A percentile compares a stretch with the other conserved stretches of the same genome.
These are phyloP conservation scores for Dipodascopsis uninucleata DNA, from an alignment of 805 yeast species.

Conservation along the genomic window DNA sequence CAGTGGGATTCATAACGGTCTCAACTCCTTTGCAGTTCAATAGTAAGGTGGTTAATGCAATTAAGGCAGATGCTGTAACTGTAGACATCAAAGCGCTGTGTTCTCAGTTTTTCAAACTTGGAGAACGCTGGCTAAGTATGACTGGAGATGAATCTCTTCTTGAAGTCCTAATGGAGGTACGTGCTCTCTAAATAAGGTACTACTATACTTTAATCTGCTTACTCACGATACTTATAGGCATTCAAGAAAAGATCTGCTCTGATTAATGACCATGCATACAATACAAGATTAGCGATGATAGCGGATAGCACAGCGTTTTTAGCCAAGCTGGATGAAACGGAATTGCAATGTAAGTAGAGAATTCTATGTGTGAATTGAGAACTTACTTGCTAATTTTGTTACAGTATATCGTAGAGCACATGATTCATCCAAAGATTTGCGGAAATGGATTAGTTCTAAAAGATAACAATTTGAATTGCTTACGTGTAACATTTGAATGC, in stretches of 20 bases:
- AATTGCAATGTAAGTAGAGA: conserved; percentile 43
- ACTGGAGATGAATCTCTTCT: conserved; percentile 64
- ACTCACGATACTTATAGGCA: conserved; percentile 36
- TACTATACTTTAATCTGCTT: conserved; percentile 1
- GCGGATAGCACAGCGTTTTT: conserved; percentile 54
- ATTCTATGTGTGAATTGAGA: background rate
- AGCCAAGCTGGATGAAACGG: conserved; percentile 71
- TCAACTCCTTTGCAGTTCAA: conserved; percentile 68
- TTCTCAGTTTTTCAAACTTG: conserved; percentile 65
- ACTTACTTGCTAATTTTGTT: background rate
- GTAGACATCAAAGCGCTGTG: conserved; percentile 65
- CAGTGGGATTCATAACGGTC: conserved; percentile 52
- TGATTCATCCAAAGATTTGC: conserved; percentile 21
- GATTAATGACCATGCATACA: conserved; percentile 66
- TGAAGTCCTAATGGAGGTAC: conserved; percentile 40
- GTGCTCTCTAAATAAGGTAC: conserved; percentile 6
- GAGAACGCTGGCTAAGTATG: conserved; percentile 72
- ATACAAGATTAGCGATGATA: conserved; percentile 39
- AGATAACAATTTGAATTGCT: conserved; percentile 5
- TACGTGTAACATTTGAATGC: background rate
- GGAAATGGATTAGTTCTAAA: conserved; percentile 21
- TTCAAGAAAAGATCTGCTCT: conserved; percentile 62
- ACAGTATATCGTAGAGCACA: conserved; percentile 22
- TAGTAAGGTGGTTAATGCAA: conserved; percentile 68
- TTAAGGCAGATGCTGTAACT: conserved; percentile 63